Evolutionary conservation across 2,329 filamentous ascomycete genomes (phyloP).

Genomic region (Sporothrix schenckii): DNA sequence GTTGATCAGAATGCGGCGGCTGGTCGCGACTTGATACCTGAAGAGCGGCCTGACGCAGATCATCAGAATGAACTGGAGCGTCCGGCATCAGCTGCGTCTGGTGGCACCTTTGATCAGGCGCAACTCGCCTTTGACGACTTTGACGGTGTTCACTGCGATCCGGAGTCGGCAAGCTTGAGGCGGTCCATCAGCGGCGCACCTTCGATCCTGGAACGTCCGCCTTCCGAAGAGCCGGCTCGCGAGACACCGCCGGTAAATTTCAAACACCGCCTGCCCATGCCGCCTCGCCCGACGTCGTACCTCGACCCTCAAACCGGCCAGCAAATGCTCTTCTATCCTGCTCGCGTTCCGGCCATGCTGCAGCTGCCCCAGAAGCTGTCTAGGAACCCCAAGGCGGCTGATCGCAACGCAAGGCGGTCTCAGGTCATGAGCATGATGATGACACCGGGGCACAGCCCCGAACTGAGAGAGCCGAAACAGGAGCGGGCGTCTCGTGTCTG

Average conservation of each 20-base stretch:
- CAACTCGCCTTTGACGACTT: slow-evolving; percentile 75
- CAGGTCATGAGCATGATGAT: slow-evolving; percentile 70
- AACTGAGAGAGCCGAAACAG: slow-evolving; percentile 26
- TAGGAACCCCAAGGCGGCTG: slow-evolving; percentile 65
- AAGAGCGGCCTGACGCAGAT: neutral
- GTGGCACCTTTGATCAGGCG: slow-evolving; percentile 66
- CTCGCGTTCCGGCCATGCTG: slow-evolving; percentile 89
- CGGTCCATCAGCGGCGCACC: slow-evolving; percentile 32
- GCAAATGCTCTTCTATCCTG: slow-evolving; percentile 92
- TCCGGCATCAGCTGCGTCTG: slow-evolving; percentile 57
- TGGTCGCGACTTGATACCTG: neutral
- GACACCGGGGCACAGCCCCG: slow-evolving; percentile 34
- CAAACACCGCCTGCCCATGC: slow-evolving; percentile 34
- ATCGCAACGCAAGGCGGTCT: slow-evolving; percentile 71
- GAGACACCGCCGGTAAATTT: slow-evolving; percentile 34
- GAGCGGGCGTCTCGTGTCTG: slow-evolving; percentile 47
- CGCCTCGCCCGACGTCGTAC: slow-evolving; percentile 58
- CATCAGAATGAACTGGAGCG: slow-evolving; percentile 38
- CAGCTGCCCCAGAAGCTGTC: slow-evolving; percentile 89
- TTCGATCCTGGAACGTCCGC: slow-evolving; percentile 4
- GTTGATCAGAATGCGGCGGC: neutral
- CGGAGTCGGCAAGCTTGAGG: slow-evolving; percentile 46
- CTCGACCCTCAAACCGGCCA: slow-evolving; percentile 68
- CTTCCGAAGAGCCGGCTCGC: neutral
- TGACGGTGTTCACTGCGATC: slow-evolving; percentile 75